Percentiles rank a stretch among this genome's conserved stretches.
Conservation (phyloP, 768 basidiomycete genomes). For the Naematelia encephala region DNA sequence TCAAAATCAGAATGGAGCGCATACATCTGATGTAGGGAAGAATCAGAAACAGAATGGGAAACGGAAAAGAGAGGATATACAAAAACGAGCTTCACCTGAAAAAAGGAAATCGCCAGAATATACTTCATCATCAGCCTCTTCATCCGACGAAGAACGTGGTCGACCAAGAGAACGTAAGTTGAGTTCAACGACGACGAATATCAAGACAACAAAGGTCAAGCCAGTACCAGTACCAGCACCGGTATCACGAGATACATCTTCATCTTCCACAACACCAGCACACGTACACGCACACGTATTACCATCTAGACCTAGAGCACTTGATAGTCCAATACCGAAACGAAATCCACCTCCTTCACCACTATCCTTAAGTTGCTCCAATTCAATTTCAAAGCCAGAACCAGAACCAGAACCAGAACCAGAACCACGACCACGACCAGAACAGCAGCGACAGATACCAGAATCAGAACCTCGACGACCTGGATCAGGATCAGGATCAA, state of each 20-base stretch:
- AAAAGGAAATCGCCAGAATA: neutral
- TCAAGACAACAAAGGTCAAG: neutral
- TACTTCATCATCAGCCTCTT: neutral
- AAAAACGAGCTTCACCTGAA: neutral
- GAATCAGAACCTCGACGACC: neutral
- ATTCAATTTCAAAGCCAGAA: too few relatives aligned
- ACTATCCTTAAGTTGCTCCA: neutral
- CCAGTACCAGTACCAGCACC: neutral
- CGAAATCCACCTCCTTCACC: constrained; percentile 18
- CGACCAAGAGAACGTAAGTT: constrained; percentile 2
- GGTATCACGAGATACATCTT: neutral
- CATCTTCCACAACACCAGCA: too few relatives aligned
- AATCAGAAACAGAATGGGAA: constrained; percentile 4
- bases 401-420: too few relatives aligned
- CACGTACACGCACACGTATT: too few relatives aligned
- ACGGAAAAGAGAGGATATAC: constrained; percentile 13
- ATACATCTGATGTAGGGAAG: constrained; percentile 1
- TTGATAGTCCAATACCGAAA: constrained; percentile 8
- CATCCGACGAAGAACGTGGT: constrained; percentile 6
- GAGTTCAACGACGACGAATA: constrained; percentile 1
- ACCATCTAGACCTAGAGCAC: neutral
- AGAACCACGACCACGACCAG: too few relatives aligned
- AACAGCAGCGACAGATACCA: too few relatives aligned
- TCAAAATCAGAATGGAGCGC: neutral
- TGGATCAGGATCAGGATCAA: constrained; percentile 31